These are phyloP conservation scores for Botryosphaeria agaves DNA, from an alignment of 2,329 filamentous ascomycete species.

Conservation along the genomic window DNA sequence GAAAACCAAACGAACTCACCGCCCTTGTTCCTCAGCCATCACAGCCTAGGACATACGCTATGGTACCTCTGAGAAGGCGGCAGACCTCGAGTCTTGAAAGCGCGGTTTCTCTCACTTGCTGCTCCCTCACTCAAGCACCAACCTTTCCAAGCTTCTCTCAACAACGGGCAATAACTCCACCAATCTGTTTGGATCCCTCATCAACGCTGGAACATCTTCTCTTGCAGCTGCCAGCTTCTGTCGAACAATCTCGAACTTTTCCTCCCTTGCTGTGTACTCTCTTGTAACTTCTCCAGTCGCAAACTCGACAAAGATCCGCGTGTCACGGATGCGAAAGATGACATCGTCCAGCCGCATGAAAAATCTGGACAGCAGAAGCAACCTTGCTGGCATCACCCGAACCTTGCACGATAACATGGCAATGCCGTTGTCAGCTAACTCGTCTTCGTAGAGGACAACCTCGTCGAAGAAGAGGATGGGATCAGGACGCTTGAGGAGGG, in stretches of 20 bases:
- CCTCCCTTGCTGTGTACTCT: conserved; percentile 83
- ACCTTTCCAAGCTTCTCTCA: conserved; percentile 46
- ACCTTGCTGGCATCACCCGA: conserved; percentile 75
- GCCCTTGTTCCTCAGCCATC: too few relatives aligned
- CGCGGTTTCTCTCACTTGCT: too few relatives aligned
- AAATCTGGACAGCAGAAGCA: conserved; percentile 70
- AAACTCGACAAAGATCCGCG: conserved; percentile 84
- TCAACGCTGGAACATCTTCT: conserved; percentile 57
- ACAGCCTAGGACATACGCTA: too few relatives aligned
- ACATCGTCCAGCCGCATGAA: conserved; percentile 93
- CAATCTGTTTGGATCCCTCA: conserved; percentile 67
- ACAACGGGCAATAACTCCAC: conserved; percentile 52
- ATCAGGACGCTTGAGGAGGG: conserved; percentile 72
- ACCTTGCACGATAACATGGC: conserved; percentile 81
- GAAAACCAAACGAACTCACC: too few relatives aligned
- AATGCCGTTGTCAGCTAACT: conserved; percentile 94
- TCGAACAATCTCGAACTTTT: conserved; percentile 58
- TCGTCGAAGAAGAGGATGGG: conserved; percentile 96
- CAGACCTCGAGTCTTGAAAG: too few relatives aligned
- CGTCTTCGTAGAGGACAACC: conserved; percentile 90
- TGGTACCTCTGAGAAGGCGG: too few relatives aligned
- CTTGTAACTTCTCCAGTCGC: conserved; percentile 59
- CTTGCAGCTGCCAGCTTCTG: conserved; percentile 35
- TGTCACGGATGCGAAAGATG: conserved; percentile 73
- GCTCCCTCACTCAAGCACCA: too few relatives aligned